Percentiles rank a stretch among this genome's conserved stretches.
phyloP scores from a whole-genome alignment of 495 filamentous ascomycete genomes.

The Aspergillus ellipticus region DNA sequence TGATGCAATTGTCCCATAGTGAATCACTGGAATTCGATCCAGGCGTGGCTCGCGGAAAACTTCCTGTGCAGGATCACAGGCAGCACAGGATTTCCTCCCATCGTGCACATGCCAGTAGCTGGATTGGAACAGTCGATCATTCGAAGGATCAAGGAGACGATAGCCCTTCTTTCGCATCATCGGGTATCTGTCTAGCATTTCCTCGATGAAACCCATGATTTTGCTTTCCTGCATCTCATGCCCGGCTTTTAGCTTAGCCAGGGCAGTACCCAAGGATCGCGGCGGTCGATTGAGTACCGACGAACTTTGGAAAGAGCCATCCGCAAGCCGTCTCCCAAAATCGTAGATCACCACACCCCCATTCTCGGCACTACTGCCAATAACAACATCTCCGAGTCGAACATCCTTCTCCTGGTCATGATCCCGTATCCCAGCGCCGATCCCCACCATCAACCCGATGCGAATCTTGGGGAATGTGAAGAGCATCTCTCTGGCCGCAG shows the following conservation, averaged over 20 bases:
- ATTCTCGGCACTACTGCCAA: neutral
- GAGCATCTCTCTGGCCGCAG: neutral
- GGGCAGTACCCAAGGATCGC: neutral
- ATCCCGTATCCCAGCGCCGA: neutral
- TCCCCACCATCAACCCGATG: slow-evolving; percentile 3
- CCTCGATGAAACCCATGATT: neutral
- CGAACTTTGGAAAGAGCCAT: neutral
- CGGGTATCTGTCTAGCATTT: neutral
- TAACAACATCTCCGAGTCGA: slow-evolving; percentile 4
- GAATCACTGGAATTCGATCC: slow-evolving; percentile 11
- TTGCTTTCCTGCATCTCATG: neutral
- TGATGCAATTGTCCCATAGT: slow-evolving; percentile 23
- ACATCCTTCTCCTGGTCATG: neutral
- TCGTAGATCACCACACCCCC: slow-evolving; percentile 3
- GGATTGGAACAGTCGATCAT: slow-evolving; percentile 25
- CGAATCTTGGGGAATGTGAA: neutral
- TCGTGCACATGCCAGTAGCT: slow-evolving; percentile 23
- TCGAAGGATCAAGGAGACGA: neutral
- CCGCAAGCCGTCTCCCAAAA: neutral
- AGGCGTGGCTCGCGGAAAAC: slow-evolving; percentile 12
- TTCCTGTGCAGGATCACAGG: slow-evolving; percentile 17
- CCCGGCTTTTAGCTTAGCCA: neutral
- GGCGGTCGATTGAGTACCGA: slow-evolving; percentile 1
- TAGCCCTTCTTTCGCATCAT: neutral
- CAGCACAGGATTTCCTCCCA: slow-evolving; percentile 12